phyloP scores from a whole-genome alignment of 441 rosid genomes.

The Populus hybrid region DNA sequence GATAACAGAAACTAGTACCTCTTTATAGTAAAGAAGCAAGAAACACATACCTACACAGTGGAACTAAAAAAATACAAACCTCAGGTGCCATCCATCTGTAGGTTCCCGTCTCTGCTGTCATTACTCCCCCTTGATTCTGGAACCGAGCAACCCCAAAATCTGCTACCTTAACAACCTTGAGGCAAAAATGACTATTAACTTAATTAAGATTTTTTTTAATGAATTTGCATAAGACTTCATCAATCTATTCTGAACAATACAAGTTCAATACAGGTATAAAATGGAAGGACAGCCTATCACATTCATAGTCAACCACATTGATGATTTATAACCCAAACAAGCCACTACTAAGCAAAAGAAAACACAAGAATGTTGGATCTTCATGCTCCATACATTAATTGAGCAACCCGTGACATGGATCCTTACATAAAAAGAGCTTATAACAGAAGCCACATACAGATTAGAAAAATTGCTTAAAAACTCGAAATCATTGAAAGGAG shows the following conservation, averaged over 20 bases:
- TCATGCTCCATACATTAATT: not conserved
- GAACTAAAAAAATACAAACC: constrained; percentile 35
- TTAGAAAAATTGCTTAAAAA: too few species aligned
- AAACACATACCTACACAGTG: not conserved
- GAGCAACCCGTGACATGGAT: not conserved
- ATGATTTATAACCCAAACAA: not conserved
- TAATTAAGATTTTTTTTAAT: too few species aligned
- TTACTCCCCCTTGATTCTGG: constrained; percentile 62
- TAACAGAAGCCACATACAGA: not conserved
- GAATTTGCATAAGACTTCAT: not conserved
- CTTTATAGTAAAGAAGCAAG: constrained; percentile 1
- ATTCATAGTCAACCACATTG: not conserved
- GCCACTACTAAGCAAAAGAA: not conserved
- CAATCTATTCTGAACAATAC: not conserved
- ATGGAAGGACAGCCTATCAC: not conserved
- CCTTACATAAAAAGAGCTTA: not conserved
- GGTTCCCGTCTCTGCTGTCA: constrained; percentile 87
- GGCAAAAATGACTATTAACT: constrained; percentile 2
- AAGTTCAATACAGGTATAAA: not conserved
- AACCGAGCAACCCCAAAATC: constrained; percentile 86
- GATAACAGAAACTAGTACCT: not conserved
- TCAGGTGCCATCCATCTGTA: constrained; percentile 96
- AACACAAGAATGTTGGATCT: not conserved
- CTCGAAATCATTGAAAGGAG: too few species aligned
- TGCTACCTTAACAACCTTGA: constrained; percentile 74